A percentile compares a stretch with the other conserved stretches of the same genome.
Evolutionary conservation across 23 red algal genomes (phyloP).

Genomic region (Porphyridium purpureum): DNA sequence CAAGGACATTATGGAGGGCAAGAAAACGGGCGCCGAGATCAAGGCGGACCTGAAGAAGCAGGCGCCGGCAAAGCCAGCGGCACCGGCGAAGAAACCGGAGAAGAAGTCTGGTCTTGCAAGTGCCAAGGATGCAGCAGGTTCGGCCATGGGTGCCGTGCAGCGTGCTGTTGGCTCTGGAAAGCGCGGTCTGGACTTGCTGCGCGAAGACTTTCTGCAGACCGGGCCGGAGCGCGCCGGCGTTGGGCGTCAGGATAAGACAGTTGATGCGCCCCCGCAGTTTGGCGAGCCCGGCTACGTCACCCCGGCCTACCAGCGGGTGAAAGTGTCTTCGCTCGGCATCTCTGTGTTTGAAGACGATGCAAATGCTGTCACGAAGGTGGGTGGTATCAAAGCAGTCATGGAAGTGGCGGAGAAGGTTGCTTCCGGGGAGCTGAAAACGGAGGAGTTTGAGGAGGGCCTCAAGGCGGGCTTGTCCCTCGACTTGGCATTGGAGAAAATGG

Average conservation of each 20-base stretch:
- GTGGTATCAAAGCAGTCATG: conserved; percentile 28
- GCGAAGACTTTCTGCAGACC: conserved; percentile 33
- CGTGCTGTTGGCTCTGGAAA: background rate
- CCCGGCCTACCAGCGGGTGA: conserved; percentile 12
- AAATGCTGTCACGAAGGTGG: conserved; percentile 31
- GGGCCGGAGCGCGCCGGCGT: conserved; percentile 47
- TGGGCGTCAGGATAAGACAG: conserved; percentile 29
- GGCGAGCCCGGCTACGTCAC: conserved; percentile 36
- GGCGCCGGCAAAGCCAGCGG: too few relatives aligned
- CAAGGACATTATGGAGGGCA: conserved; percentile 16
- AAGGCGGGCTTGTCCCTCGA: too few relatives aligned
- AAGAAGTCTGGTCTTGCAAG: too few relatives aligned
- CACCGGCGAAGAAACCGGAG: too few relatives aligned
- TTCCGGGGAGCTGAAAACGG: conserved; percentile 22
- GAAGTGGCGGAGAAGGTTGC: conserved; percentile 16
- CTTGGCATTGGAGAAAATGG: background rate
- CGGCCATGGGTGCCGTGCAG: background rate
- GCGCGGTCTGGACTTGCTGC: conserved; percentile 33
- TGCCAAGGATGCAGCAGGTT: too few relatives aligned
- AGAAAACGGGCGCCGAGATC: conserved; percentile 12
- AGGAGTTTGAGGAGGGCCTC: conserved; percentile 1
- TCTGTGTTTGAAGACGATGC: conserved; percentile 44
- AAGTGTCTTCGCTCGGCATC: conserved; percentile 34
- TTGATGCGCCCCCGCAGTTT: conserved; percentile 18
- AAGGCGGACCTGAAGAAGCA: conserved; percentile 25